Conservation (phyloP, 495 filamentous ascomycete genomes). For the Lasiosphaeria hispida region DNA sequence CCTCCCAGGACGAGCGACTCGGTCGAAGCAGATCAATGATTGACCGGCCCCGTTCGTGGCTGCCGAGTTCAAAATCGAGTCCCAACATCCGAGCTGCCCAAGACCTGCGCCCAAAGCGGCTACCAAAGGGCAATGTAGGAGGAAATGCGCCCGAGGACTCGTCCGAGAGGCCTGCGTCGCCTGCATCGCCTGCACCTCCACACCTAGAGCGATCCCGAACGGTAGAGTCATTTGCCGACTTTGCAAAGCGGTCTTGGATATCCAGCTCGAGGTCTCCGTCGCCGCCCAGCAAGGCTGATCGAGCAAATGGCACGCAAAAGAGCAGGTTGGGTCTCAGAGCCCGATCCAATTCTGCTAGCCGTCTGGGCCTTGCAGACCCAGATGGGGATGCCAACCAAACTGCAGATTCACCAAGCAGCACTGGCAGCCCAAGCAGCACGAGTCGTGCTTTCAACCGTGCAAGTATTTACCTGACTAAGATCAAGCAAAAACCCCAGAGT, state of each 20-base stretch:
- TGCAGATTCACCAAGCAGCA: conserved; percentile 26
- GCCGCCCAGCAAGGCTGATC: conserved; percentile 38
- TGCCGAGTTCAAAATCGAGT: conserved; percentile 41
- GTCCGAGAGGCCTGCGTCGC: background rate
- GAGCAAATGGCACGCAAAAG: conserved; percentile 21
- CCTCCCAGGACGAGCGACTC: conserved; percentile 25
- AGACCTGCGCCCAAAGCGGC: conserved; percentile 21
- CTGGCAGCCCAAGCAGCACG: conserved; percentile 1
- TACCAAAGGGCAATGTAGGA: conserved; percentile 26
- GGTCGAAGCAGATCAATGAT: conserved; percentile 38
- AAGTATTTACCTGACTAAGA: conserved; percentile 40
- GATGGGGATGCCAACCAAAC: conserved; percentile 28
- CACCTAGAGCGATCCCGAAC: conserved; percentile 32
- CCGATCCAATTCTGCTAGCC: conserved; percentile 29
- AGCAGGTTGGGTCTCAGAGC: conserved; percentile 22
- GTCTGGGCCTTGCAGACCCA: conserved; percentile 23
- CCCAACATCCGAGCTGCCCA: conserved; percentile 28
- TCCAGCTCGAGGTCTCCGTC: conserved; percentile 61
- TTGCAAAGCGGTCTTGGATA: conserved; percentile 68
- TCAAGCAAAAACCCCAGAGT: conserved; percentile 41
- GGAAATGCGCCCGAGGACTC: conserved; percentile 6
- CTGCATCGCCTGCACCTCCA: conserved; percentile 6
- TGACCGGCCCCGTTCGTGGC: conserved; percentile 45
- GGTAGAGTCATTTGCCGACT: conserved; percentile 62
- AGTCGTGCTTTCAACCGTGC: conserved; percentile 30